Conservation (phyloP, 2,329 filamentous ascomycete genomes). For the Chrysoporthe deuterocubensis region DNA sequence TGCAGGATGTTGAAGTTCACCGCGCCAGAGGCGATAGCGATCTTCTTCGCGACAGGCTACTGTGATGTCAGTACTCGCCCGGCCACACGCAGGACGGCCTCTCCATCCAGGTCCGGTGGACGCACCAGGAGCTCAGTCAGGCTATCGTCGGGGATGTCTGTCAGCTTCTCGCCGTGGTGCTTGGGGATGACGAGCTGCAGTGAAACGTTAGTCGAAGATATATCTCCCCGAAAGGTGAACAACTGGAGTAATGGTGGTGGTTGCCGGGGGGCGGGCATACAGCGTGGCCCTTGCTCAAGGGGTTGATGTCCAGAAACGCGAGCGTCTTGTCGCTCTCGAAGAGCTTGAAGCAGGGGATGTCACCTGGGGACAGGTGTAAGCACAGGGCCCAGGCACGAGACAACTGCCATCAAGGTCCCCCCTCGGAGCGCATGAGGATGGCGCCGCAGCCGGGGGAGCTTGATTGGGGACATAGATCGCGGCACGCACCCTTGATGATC, state of each 20-base stretch:
- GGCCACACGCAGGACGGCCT: not conserved
- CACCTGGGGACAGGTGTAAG: conserved; percentile 59
- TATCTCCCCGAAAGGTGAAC: not conserved
- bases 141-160: conserved; percentile 89
- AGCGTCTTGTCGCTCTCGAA: conserved; percentile 92
- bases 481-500: conserved; percentile 80
- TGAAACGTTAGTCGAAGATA: not conserved
- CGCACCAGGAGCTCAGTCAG: conserved; percentile 79
- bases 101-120: conserved; percentile 1
- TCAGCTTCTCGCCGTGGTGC: conserved; percentile 86
- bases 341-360: conserved; percentile 96
- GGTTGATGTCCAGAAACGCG: conserved; percentile 95
- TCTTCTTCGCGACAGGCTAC: conserved; percentile 81
- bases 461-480: not conserved
- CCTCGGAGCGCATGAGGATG: not conserved
- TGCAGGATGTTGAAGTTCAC: conserved; percentile 91
- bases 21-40: conserved; percentile 76
- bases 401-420: conserved; percentile 8
- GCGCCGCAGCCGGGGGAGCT: not conserved
- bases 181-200: conserved; percentile 92
- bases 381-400: not conserved
- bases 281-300: conserved; percentile 84
- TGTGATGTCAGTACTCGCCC: not conserved
- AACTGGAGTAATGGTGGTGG: not conserved
- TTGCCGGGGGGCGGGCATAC: conserved; percentile 54